Base-by-base conservation (phyloP, 1,284 basidiomycete species). In the Sutorius eximius region DNA sequence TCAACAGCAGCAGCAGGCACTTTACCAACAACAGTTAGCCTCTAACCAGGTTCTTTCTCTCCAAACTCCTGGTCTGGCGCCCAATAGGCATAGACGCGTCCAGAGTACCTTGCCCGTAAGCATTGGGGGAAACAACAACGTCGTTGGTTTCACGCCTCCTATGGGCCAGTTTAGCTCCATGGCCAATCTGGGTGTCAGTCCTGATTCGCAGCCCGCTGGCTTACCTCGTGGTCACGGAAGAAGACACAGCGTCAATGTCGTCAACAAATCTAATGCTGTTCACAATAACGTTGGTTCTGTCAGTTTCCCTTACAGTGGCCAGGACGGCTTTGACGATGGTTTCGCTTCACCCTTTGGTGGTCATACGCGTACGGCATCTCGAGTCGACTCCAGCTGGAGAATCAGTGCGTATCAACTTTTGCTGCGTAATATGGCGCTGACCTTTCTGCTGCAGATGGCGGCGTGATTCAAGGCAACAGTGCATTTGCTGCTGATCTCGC, bases 201-300 rank as follows among this genome's bases (percentile, higher is more conserved):
- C 89, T 38, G 89, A 89, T 63, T 81, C 79, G 15, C 86, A 88
- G 64, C 70, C 79, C 44, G 76, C 82, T 63, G 81, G 82, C 45
- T 72, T 89, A 51, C 88, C 89, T 51, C 85, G 88, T 59, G 91
- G 91, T 29, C 96, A 99, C 70, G 90, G 91, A 45, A 83, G 96
- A 53, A 83, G 96, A 59, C 95, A 98, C 75, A 96, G 93, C 63
- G 91, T 97, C 60, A 98, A 96, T 64, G 92, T 96, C 40, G 82
- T 93, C 56, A 91, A 91, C 69, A 92, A 92, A 72, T 68, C 81
- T 22, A 70, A 68, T 48, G 22, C 53, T 29, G 75, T 76, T 48
- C 81, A 83, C 59, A 73, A 71, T 30, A 71, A 70, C 37, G 54
- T 66, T 7, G 78, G 79, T n/a, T 76, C 80, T n/a, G 76, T 83